Evolutionary conservation across 192 early-diverging fungal genomes (phyloP), one percentile per base, ranked within the genome.

Genomic region (Cladochytrium replicatum): DNA sequence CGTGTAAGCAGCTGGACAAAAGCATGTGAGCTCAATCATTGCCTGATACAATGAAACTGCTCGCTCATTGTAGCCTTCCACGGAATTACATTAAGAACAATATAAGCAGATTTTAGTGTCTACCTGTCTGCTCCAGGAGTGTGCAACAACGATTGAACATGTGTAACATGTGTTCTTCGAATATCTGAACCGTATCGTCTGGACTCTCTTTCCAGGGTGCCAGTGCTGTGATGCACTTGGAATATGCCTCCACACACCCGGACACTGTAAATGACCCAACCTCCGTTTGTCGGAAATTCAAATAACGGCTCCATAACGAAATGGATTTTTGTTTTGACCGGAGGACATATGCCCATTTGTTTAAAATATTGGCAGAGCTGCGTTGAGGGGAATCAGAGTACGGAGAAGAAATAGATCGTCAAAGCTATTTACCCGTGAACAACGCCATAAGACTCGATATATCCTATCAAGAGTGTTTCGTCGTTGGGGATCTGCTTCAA

Each of bases 11-110:
- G 64, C 46, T 6, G 72, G 72, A n/a, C 47, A 53, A 49, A 74
- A 74, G 50, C 61, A 61, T 3, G 45, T 41, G 30, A 74, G 62
- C 48, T 74, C 72, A 22, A 74, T 57, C 50, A 71, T 48, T 3
- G 64, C 72, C 44, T 74, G 72, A 34, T 41, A 74, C 4, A 52
- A 34, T 2, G 58, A 64, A 22, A 74, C 43, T 0, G 72, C 64
- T 3, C 62, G 49, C 43, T 74, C 72, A 1, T 58, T 52, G 42
- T 55, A 70, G 19, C 68, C 46, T 51, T 9, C 15, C 11, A 13
- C 6, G 22, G 19, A 4, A 25, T 13, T 51, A 6, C 5, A 47
- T 6, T 21, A 22, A 15, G 15, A 17, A 21, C 13, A 45, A 15
- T 3, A 53, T 52, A 37, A 39, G 45, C 71, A 26, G 56, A n/a